Base-by-base conservation (phyloP, 2,329 filamentous ascomycete species). In the Exserohilum turcica region DNA sequence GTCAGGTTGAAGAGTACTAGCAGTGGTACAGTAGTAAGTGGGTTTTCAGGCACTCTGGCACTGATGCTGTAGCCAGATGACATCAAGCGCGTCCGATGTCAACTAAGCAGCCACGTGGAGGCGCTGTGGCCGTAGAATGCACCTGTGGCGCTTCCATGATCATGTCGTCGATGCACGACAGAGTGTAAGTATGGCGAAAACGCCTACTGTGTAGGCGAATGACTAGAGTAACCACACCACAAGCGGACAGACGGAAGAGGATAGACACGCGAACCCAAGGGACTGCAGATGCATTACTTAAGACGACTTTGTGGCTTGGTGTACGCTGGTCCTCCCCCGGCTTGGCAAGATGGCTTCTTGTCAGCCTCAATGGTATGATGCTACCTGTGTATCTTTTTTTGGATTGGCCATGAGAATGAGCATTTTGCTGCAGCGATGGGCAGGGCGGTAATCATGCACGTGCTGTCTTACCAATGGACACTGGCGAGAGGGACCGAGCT, bases 301-400 rank as follows among this genome's bases (percentile, higher is more conserved):
- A n/a, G n/a, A n/a, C 15, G 15, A 35, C n/a, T 6, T 18, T 1
- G 15, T 35, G 32, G 15, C 6, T 35, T 16, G 32, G 9, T 9
- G n/a, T 8, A 35, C 12, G 4, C 21, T 24, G 7, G 21, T 24
- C 21, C n/a, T n/a, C n/a, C n/a, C n/a, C 21, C 21, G 21, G 21
- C 21, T 24, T 24, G 21, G 21, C 21, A 24, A 4, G 21, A 24
- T 24, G 21, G 7, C 21, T 42, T 40, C 21, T 39, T 15, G 16
- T 21, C 31, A 40, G 12, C 43, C 40, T 21, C 13, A 42, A 29
- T 47, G 29, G 35, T 29, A 40, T 27, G 12, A 42, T 31, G 21
- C 39, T 35, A 40, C 43, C 18, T 52, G 32, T n/a, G n/a, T n/a
- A n/a, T n/a, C n/a, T n/a, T n/a, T 16, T 28, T 40, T 29, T 15